A percentile compares a stretch with the other conserved stretches of the same genome.
These are phyloP conservation scores for Curvularia hawaiiensis DNA, from an alignment of 2,329 filamentous ascomycete species.

Conservation along the genomic window DNA sequence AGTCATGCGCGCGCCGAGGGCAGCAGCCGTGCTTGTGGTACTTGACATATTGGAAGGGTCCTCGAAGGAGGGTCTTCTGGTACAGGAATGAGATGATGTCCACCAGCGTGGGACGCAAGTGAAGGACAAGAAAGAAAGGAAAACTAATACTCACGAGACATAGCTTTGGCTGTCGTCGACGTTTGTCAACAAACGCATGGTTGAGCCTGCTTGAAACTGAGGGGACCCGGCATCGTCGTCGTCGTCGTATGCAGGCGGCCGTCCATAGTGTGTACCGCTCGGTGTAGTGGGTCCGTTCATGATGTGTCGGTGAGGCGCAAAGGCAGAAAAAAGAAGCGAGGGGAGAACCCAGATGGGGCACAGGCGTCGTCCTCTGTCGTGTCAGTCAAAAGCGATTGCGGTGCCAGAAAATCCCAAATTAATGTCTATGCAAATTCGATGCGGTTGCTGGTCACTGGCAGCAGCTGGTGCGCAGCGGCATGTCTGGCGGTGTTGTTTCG, in stretches of 20 bases:
- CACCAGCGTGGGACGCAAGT: constrained; percentile 18
- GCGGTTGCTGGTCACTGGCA: constrained; percentile 10
- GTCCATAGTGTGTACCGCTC: constrained; percentile 43
- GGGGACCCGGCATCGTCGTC: constrained; percentile 43
- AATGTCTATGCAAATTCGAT: constrained; percentile 24
- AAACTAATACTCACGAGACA: constrained; percentile 50
- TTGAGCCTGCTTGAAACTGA: constrained; percentile 49
- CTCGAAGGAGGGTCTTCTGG: constrained; percentile 37
- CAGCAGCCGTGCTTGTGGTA: constrained; percentile 41
- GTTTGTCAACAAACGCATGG: constrained; percentile 58
- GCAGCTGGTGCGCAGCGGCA: constrained; percentile 10
- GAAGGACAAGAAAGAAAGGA: constrained; percentile 28
- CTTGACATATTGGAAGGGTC: constrained; percentile 43
- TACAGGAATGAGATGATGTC: constrained; percentile 29
- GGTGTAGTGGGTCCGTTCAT: constrained; percentile 45
- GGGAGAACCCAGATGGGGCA: background rate
- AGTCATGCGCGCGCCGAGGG: constrained; percentile 36
- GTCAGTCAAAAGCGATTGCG: constrained; percentile 14
- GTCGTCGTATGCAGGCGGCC: constrained; percentile 55
- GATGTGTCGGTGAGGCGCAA: constrained; percentile 18
- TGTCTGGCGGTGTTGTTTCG: constrained; percentile 17
- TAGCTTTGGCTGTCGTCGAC: constrained; percentile 50
- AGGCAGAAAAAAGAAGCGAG: constrained; percentile 4
- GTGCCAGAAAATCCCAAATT: constrained; percentile 22
- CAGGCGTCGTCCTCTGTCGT: constrained; percentile 8